Conservation (phyloP, 2,329 filamentous ascomycete genomes). For the Fusarium sp. region DNA sequence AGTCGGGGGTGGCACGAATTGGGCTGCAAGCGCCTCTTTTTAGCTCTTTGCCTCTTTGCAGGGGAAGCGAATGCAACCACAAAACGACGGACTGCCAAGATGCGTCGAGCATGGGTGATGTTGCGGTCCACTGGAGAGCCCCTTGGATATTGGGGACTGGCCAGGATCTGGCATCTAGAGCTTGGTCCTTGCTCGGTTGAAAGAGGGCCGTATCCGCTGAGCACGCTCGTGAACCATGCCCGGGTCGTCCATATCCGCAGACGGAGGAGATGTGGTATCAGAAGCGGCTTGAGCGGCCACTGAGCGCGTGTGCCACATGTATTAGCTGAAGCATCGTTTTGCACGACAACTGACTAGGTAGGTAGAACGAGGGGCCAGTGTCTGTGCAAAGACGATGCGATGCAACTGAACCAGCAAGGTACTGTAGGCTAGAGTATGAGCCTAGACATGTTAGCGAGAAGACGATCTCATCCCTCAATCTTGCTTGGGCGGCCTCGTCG, state of each 20-base stretch:
- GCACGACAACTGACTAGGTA: conserved; percentile 10
- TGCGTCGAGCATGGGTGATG: conserved; percentile 34
- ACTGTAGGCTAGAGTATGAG: background rate
- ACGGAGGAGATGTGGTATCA: background rate
- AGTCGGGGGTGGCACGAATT: conserved; percentile 39
- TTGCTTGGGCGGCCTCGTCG: conserved; percentile 23
- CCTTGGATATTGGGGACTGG: conserved; percentile 34
- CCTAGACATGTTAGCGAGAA: conserved; percentile 9
- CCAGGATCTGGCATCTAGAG: conserved; percentile 15
- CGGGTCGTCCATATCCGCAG: conserved; percentile 1
- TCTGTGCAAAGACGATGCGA: conserved; percentile 8
- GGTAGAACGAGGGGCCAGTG: conserved; percentile 10
- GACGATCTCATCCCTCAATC: conserved; percentile 12
- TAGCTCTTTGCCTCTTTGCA: conserved; percentile 34
- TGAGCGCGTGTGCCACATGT: background rate
- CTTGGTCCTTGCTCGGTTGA: conserved; percentile 20
- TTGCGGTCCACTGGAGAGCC: conserved; percentile 41
- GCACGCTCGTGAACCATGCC: conserved; percentile 2
- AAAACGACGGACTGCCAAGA: conserved; percentile 48
- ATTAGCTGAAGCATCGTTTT: conserved; percentile 16
- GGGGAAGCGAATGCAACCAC: conserved; percentile 41
- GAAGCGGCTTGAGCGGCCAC: conserved; percentile 7
- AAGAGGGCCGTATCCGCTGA: conserved; percentile 24
- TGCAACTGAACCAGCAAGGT: conserved; percentile 13
- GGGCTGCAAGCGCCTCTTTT: conserved; percentile 43